phyloP scores from a whole-genome alignment of 257 asterid species.

The Salvia hispanica region DNA sequence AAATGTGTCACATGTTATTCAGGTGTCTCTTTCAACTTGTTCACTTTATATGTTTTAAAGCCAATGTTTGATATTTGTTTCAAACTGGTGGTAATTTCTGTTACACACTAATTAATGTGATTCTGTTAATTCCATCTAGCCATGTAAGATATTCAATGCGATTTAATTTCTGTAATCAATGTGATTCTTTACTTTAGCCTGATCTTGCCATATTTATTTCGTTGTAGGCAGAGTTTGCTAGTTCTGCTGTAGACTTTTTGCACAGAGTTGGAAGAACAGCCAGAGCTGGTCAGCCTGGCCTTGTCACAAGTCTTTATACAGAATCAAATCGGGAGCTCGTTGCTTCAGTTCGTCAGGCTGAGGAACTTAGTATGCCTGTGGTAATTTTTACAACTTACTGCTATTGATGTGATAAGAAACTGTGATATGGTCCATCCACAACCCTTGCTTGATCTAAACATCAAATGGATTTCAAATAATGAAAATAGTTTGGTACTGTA shows the following conservation, averaged over 20 bases:
- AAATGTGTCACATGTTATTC: constrained; percentile 89
- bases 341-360: constrained; percentile 85
- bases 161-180: neutral
- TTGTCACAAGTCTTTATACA: constrained; percentile 77
- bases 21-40: constrained; percentile 46
- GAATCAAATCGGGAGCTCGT: constrained; percentile 78
- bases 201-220: constrained; percentile 16
- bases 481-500: too few species aligned
- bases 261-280: constrained; percentile 98
- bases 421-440: too few species aligned
- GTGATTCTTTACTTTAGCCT: neutral
- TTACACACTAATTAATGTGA: neutral
- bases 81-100: neutral
- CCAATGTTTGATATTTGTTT: neutral
- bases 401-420: too few species aligned
- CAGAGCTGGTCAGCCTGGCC: constrained; percentile 90
- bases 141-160: too few species aligned
- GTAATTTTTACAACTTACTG: constrained; percentile 44
- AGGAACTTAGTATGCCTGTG: constrained; percentile 69
- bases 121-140: constrained; percentile 6
- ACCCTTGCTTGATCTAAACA: too few species aligned
- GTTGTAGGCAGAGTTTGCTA: constrained; percentile 86
- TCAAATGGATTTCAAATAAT: too few species aligned
- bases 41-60: neutral
- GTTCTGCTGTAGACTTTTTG: constrained; percentile 90